Conservation (phyloP, 2,329 filamentous ascomycete species). For the Cytospora chrysosperma region DNA sequence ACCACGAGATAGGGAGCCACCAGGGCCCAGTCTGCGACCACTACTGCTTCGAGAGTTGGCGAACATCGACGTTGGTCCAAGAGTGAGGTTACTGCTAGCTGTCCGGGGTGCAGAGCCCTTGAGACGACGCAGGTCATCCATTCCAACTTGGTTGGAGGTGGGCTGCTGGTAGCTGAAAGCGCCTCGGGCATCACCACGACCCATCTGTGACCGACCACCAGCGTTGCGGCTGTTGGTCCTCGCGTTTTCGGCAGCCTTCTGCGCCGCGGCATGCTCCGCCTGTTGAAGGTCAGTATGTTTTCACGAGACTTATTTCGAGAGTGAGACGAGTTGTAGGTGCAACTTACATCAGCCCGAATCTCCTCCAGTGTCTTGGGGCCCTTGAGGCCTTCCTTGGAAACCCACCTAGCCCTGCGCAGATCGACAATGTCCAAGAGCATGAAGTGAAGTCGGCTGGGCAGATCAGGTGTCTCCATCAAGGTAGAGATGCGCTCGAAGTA, state of each 20-base stretch:
- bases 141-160: slow-evolving; percentile 81
- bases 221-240: slow-evolving; percentile 63
- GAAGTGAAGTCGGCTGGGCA: slow-evolving; percentile 87
- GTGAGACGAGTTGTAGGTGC: background rate
- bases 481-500: slow-evolving; percentile 89
- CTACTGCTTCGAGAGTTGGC: slow-evolving; percentile 81
- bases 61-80: slow-evolving; percentile 87
- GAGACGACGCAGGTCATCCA: slow-evolving; percentile 87
- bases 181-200: slow-evolving; percentile 79
- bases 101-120: slow-evolving; percentile 61
- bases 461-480: slow-evolving; percentile 75
- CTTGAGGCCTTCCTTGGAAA: slow-evolving; percentile 86
- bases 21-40: slow-evolving; percentile 75
- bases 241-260: slow-evolving; percentile 75
- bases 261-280: slow-evolving; percentile 72
- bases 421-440: slow-evolving; percentile 97
- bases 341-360: slow-evolving; percentile 73
- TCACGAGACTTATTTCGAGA: background rate
- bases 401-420: slow-evolving; percentile 74
- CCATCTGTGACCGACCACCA: slow-evolving; percentile 65
- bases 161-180: slow-evolving; percentile 73
- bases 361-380: slow-evolving; percentile 95
- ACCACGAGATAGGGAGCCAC: slow-evolving; percentile 68
- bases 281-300: slow-evolving; percentile 34
- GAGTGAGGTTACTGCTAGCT: slow-evolving; percentile 60